These are phyloP conservation scores for Trichosanthes cucumerina DNA, from an alignment of 306 rosid genomes.

Conservation along the genomic window DNA sequence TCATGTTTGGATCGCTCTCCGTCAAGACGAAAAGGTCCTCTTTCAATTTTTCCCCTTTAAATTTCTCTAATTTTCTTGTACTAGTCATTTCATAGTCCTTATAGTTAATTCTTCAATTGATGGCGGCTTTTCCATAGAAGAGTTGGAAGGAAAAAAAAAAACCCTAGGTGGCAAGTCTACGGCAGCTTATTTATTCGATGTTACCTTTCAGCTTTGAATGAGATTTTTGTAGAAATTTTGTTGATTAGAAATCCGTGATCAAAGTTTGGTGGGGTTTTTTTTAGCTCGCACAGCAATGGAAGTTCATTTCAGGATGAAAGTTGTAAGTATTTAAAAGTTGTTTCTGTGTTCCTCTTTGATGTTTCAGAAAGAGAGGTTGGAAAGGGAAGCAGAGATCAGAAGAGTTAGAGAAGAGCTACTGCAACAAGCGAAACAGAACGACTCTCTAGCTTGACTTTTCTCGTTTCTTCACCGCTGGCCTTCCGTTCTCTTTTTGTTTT, in stretches of 20 bases:
- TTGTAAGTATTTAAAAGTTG: not conserved
- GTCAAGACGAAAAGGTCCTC: slow-evolving; percentile 85
- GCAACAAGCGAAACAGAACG: slow-evolving; percentile 44
- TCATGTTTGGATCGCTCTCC: slow-evolving; percentile 98
- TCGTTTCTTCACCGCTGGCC: not conserved
- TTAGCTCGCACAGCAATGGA: not conserved
- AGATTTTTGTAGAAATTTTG: not conserved
- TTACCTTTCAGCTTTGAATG: not conserved
- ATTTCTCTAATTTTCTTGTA: not conserved
- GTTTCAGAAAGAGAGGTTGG: slow-evolving; percentile 65
- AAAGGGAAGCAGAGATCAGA: slow-evolving; percentile 73
- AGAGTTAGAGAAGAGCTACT: slow-evolving; percentile 72
- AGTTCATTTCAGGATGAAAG: not conserved
- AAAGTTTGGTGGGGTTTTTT: not conserved
- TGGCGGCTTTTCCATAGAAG: not conserved
- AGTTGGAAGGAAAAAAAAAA: not conserved
- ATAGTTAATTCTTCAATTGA: not conserved
- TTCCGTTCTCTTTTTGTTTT: slow-evolving; percentile 8
- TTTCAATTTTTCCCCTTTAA: not conserved
- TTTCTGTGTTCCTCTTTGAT: not conserved
- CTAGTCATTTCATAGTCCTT: not conserved
- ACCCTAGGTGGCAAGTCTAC: not conserved
- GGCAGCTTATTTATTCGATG: not conserved
- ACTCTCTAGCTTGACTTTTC: slow-evolving; percentile 37
- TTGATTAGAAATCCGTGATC: not conserved